Evolutionary conservation across 2,329 filamentous ascomycete genomes (phyloP).

Genomic region (Neonectria magnoliae): DNA sequence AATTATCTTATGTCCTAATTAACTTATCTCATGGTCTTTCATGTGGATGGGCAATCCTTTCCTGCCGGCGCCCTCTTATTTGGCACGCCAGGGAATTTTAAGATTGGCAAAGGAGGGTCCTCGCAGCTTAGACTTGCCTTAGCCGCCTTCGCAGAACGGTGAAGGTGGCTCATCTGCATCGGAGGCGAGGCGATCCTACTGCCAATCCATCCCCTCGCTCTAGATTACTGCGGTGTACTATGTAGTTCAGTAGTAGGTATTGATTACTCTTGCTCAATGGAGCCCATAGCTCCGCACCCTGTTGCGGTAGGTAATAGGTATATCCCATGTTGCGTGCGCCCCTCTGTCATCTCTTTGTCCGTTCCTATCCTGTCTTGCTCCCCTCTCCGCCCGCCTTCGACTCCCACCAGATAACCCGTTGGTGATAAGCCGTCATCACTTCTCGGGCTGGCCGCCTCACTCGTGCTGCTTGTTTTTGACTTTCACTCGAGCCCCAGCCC

Average conservation of each 20-base stretch:
- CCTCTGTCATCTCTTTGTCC: neutral
- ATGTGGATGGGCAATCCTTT: neutral
- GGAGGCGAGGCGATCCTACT: neutral
- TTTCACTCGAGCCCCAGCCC: neutral
- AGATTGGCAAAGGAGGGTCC: constrained; percentile 23
- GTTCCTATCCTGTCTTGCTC: neutral
- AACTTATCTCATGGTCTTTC: neutral
- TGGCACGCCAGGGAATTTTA: constrained; percentile 19
- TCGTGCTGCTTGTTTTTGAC: neutral
- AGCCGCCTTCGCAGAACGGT: constrained; percentile 18
- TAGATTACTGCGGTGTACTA: constrained; percentile 1
- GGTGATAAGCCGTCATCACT: neutral
- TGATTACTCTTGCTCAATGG: neutral
- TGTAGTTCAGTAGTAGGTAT: neutral
- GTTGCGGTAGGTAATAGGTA: neutral
- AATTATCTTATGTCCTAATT: neutral
- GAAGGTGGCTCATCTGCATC: constrained; percentile 18
- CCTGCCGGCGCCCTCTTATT: constrained; percentile 8
- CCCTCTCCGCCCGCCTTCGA: neutral
- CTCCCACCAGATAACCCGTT: neutral
- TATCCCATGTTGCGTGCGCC: neutral
- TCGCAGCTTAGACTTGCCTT: constrained; percentile 12
- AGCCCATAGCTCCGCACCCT: neutral
- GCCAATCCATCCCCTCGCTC: neutral
- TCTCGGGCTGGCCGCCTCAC: neutral